phyloP scores from a whole-genome alignment of 1,284 basidiomycete genomes.

The Cryptococcus sp. region DNA sequence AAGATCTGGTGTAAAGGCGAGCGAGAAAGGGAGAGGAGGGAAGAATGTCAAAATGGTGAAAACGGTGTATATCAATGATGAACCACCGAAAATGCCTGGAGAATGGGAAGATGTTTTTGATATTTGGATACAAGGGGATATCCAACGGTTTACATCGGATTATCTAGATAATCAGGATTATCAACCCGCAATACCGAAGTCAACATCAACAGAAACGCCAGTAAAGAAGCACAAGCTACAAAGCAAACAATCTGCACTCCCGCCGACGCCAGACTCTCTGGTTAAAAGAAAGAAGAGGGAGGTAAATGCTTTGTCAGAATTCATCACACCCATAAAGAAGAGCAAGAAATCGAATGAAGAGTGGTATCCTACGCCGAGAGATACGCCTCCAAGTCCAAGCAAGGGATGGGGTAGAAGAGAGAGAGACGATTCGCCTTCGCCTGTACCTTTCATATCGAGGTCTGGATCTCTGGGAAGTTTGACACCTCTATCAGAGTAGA shows the following conservation, averaged over 20 bases:
- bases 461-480: too few relatives aligned
- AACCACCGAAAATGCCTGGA: conserved; percentile 68
- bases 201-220: neutral
- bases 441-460: neutral
- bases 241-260: neutral
- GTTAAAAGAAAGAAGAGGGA: neutral
- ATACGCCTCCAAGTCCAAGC: neutral
- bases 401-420: neutral
- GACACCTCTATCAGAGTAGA: too few relatives aligned
- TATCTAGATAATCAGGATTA: neutral
- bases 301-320: neutral
- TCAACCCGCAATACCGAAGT: neutral
- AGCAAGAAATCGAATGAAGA: neutral
- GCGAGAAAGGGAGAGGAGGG: conserved; percentile 1
- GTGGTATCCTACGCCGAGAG: conserved; percentile 4
- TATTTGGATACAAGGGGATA: conserved; percentile 83
- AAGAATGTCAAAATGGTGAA: conserved; percentile 52
- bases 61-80: conserved; percentile 79
- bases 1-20: neutral
- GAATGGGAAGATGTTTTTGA: conserved; percentile 93
- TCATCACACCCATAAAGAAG: neutral
- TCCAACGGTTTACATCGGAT: conserved; percentile 64
- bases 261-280: neutral
- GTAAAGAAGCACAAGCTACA: neutral
- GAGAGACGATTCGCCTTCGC: neutral